These are phyloP conservation scores for Psilocybe subaeruginosa DNA, from an alignment of 768 basidiomycete species.

Conservation along the genomic window DNA sequence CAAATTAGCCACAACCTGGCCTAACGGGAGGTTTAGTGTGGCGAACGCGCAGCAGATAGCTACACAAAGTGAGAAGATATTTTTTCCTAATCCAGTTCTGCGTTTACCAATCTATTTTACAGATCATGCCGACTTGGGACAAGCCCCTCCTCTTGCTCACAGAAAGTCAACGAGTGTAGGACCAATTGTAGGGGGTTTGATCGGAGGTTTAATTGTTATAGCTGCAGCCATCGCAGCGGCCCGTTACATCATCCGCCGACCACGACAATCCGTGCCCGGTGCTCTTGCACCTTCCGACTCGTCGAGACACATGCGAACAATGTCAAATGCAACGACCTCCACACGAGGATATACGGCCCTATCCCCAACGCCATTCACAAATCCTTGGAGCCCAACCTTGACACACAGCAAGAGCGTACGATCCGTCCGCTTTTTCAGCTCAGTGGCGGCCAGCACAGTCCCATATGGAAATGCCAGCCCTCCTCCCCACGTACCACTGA, in stretches of 20 bases:
- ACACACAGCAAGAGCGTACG: constrained; percentile 35
- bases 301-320: constrained; percentile 23
- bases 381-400: constrained; percentile 28
- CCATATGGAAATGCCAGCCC: constrained; percentile 17
- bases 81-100: not conserved
- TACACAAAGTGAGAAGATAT: constrained; percentile 23
- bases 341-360: constrained; percentile 27
- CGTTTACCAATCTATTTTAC: not conserved
- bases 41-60: constrained; percentile 32
- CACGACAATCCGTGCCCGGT: constrained; percentile 8
- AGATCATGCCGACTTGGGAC: constrained; percentile 34
- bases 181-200: constrained; percentile 48
- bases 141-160: not conserved
- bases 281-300: constrained; percentile 16
- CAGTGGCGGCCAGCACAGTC: constrained; percentile 22
- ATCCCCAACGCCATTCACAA: constrained; percentile 23
- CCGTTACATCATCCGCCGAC: constrained; percentile 30
- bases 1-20: constrained; percentile 34
- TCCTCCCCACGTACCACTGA: constrained; percentile 15
- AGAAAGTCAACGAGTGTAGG: constrained; percentile 33
- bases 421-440: constrained; percentile 35
- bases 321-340: constrained; percentile 27
- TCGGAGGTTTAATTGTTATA: constrained; percentile 42
- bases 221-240: constrained; percentile 28
- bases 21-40: constrained; percentile 21